A percentile compares a stretch with the other conserved stretches of the same genome.
These are phyloP conservation scores for Xylariaceae sp. DNA, from an alignment of 2,329 filamentous ascomycete genomes.

Conservation along the genomic window DNA sequence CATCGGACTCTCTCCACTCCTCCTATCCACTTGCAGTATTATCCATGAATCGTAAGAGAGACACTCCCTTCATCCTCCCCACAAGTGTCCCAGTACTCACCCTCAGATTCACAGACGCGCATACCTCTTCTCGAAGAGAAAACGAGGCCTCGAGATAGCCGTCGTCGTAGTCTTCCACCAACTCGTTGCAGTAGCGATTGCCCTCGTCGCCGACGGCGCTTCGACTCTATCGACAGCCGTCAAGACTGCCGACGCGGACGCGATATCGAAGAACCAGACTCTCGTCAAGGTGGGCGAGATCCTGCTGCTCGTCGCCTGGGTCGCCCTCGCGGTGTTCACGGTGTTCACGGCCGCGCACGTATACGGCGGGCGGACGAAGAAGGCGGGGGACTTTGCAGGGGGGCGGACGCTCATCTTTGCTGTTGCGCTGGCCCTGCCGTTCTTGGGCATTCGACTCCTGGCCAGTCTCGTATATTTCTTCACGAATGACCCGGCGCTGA, in stretches of 20 bases:
- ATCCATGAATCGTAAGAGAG: constrained; percentile 44
- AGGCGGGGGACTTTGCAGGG: neutral
- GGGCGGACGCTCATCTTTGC: constrained; percentile 30
- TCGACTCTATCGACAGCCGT: constrained; percentile 28
- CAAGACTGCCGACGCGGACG: neutral
- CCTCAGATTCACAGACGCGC: constrained; percentile 22
- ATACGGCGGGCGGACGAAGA: neutral
- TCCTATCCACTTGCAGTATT: constrained; percentile 40
- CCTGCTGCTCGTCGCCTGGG: constrained; percentile 33
- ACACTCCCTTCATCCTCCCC: neutral
- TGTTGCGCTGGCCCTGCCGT: constrained; percentile 29
- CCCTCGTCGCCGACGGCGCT: constrained; percentile 34
- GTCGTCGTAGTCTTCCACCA: constrained; percentile 33
- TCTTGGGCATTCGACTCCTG: constrained; percentile 34
- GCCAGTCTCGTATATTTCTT: constrained; percentile 34
- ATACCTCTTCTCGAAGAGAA: constrained; percentile 25
- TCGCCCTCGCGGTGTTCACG: constrained; percentile 19
- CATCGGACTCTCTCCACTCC: constrained; percentile 47
- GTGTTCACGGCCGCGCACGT: neutral
- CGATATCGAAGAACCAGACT: neutral
- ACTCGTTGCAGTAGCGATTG: constrained; percentile 33
- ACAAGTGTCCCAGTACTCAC: neutral
- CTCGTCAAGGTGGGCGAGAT: constrained; percentile 34
- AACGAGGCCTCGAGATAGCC: constrained; percentile 17
- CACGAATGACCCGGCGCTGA: constrained; percentile 25